Base-by-base conservation (phyloP, 495 filamentous ascomycete genomes). In the Penicillium mononematosum region DNA sequence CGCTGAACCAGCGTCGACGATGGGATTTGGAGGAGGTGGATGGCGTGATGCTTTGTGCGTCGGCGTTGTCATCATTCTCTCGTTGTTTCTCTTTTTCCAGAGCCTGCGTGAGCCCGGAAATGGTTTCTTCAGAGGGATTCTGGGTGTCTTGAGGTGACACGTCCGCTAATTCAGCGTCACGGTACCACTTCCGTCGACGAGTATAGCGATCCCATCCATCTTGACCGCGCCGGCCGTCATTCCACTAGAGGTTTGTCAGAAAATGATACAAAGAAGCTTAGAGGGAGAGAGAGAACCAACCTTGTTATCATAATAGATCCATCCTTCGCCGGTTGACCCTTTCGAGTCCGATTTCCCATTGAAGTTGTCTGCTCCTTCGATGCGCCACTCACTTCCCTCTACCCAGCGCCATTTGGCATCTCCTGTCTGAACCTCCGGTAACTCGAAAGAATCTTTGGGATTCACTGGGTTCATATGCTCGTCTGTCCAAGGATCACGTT, bases 261-360 rank as follows among this genome's bases (percentile, higher is more conserved):
- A 39, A 47, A 11, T 27, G 47, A 53, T 20, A 32, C n/a, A 55
- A 39, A 16, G 3, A 31, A 45, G 9, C 9, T 0, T 3, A 20
- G 19, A 10, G 9, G 7, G 11, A 16, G 9, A 10, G 11, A 16
- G 16, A 29, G 20, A 19, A 34, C 55, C 39, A 69, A 93, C 91
- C 85, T 96, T 97, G 71, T 92, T 98, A 70, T 99, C 94, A 73
- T 96, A 97, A 72, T 94, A 99, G 44, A 96, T 88, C 94, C 94
- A 99, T 3, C 94, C 94, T 53, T 84, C 83, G 4, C 82, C 85
- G 27, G 84, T 86, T 16, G 84, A 76, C 42, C 60, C 71, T 62
- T 69, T 80, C 58, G 64, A 38, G 29, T 71, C 70, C 0, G 65
- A 55, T 44, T 65, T 73, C 20, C 58, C 68, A 46, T 47, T 72